These are phyloP conservation scores for Collybia sordida DNA, from an alignment of 768 basidiomycete species.

Conservation along the genomic window DNA sequence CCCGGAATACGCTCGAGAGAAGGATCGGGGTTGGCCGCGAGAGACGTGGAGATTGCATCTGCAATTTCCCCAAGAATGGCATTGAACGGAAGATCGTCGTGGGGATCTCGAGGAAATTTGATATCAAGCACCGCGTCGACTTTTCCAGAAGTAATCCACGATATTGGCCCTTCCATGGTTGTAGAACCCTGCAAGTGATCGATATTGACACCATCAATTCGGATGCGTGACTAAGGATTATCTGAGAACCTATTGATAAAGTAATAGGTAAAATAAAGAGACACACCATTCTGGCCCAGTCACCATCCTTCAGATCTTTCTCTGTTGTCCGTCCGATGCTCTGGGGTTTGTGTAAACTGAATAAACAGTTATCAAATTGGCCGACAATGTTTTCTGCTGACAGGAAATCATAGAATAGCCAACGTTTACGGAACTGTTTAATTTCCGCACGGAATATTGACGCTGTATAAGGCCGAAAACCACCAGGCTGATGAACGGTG, in stretches of 20 bases:
- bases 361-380: constrained; percentile 96
- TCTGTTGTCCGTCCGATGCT: constrained; percentile 91
- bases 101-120: constrained; percentile 85
- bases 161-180: constrained; percentile 84
- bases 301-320: constrained; percentile 78
- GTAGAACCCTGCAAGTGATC: constrained; percentile 90
- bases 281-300: constrained; percentile 85
- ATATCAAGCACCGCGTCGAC: constrained; percentile 97
- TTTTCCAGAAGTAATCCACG: constrained; percentile 97
- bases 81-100: constrained; percentile 69
- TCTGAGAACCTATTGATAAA: background rate
- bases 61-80: constrained; percentile 88
- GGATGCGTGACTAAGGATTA: constrained; percentile 75
- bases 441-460: constrained; percentile 95
- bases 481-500: constrained; percentile 91
- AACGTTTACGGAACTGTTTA: constrained; percentile 81
- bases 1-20: constrained; percentile 70
- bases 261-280: constrained; percentile 17
- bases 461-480: constrained; percentile 88
- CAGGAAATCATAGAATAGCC: constrained; percentile 94
- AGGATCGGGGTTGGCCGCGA: constrained; percentile 37
- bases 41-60: constrained; percentile 76
- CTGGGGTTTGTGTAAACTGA: constrained; percentile 94
- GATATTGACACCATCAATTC: constrained; percentile 95
- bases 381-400: constrained; percentile 95